A percentile compares a stretch with the other conserved stretches of the same genome.
Conservation (phyloP, 2,329 filamentous ascomycete species). For the Ilyonectria destructans region DNA sequence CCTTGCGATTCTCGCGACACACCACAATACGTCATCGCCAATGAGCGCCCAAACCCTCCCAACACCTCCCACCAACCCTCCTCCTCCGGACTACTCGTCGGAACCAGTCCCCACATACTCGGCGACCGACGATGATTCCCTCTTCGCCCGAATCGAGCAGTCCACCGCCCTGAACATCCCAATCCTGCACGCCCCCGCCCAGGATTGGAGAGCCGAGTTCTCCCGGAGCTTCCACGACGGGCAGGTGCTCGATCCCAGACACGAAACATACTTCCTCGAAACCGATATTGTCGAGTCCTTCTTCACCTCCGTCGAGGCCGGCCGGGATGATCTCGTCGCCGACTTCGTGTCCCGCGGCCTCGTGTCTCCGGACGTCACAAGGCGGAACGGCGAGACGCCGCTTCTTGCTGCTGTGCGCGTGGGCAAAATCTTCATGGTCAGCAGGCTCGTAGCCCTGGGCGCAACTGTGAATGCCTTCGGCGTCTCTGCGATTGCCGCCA, state of each 20-base stretch:
- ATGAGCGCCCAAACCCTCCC: slow-evolving; percentile 16
- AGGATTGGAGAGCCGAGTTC: not conserved
- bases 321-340: slow-evolving; percentile 49
- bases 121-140: slow-evolving; percentile 36
- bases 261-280: slow-evolving; percentile 38
- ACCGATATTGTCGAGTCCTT: slow-evolving; percentile 51
- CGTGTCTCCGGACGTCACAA: slow-evolving; percentile 57
- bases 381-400: slow-evolving; percentile 51
- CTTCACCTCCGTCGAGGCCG: slow-evolving; percentile 49
- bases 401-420: slow-evolving; percentile 55
- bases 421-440: slow-evolving; percentile 53
- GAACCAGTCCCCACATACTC: slow-evolving; percentile 41
- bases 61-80: slow-evolving; percentile 20
- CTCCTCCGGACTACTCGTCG: not conserved
- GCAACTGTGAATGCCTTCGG: slow-evolving; percentile 54
- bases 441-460: slow-evolving; percentile 54
- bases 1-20: too few relatives aligned
- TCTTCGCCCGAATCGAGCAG: slow-evolving; percentile 42
- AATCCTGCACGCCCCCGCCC: slow-evolving; percentile 34
- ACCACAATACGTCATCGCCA: not conserved
- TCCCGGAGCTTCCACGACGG: not conserved
- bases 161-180: slow-evolving; percentile 39
- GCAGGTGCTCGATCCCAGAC: slow-evolving; percentile 8
- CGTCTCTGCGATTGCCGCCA: not conserved
- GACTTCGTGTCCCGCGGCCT: slow-evolving; percentile 54